These are phyloP conservation scores for Candida orba DNA, from an alignment of 805 yeast genomes.

Conservation along the genomic window DNA sequence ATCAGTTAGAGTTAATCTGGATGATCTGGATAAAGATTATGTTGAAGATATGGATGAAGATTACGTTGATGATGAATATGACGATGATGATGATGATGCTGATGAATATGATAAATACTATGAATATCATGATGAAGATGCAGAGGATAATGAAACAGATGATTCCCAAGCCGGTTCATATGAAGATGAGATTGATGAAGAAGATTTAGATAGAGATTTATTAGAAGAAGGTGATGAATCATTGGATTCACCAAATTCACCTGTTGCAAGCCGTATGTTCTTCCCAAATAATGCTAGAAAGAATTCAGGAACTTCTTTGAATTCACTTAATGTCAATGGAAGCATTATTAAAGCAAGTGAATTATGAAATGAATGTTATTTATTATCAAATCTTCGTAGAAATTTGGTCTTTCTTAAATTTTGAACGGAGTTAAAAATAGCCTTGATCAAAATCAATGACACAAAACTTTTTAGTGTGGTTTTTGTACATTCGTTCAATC, in stretches of 20 bases:
- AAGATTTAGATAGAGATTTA: conserved; percentile 25
- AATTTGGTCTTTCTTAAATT: too few relatives aligned
- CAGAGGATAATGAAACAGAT: conserved; percentile 5
- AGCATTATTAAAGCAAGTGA: conserved; percentile 21
- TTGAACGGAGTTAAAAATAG: neutral
- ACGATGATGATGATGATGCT: conserved; percentile 16
- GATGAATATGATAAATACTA: conserved; percentile 25
- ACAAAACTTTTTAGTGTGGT: too few relatives aligned
- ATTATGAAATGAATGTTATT: conserved; percentile 1
- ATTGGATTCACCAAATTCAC: neutral
- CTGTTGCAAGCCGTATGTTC: conserved; percentile 1
- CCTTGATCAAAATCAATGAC: neutral
- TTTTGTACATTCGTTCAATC: neutral
- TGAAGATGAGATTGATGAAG: conserved; percentile 20
- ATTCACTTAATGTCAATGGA: conserved; percentile 13
- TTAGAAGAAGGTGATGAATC: conserved; percentile 19
- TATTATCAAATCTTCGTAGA: neutral
- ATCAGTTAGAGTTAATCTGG: conserved; percentile 11
- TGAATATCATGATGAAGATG: conserved; percentile 18
- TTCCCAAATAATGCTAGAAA: conserved; percentile 9
- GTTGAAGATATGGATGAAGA: conserved; percentile 25
- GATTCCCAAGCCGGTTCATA: conserved; percentile 7
- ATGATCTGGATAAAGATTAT: conserved; percentile 20
- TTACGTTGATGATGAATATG: too few relatives aligned
- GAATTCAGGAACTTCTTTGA: conserved; percentile 14